These are phyloP conservation scores for Aspergillus brunneoviolaceus DNA, from an alignment of 2,329 filamentous ascomycete genomes.

Conservation along the genomic window DNA sequence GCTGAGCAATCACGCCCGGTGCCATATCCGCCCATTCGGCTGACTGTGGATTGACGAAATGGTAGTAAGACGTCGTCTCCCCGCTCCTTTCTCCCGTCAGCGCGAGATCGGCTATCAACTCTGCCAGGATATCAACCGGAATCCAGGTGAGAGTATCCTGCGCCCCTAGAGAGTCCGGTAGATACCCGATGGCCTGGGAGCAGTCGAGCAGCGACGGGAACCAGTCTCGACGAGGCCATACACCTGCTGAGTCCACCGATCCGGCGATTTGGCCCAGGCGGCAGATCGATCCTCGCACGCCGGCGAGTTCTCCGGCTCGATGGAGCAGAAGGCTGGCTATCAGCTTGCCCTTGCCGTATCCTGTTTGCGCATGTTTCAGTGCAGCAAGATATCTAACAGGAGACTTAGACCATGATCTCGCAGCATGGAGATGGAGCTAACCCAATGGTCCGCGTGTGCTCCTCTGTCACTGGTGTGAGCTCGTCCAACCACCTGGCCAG, in stretches of 20 bases:
- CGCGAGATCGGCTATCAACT: not conserved
- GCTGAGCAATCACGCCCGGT: too few relatives aligned
- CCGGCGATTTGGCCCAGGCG: constrained; percentile 8
- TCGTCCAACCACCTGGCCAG: too few relatives aligned
- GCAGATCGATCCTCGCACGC: not conserved
- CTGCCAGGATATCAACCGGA: constrained; percentile 10
- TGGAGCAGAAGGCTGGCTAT: constrained; percentile 11
- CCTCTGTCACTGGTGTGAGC: too few relatives aligned
- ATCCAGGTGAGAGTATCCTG: constrained; percentile 9
- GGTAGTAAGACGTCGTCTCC: constrained; percentile 1
- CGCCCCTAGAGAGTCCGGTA: constrained; percentile 3
- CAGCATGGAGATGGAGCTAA: too few relatives aligned
- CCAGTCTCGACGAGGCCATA: not conserved
- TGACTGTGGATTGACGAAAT: constrained; percentile 2
- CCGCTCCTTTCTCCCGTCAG: not conserved
- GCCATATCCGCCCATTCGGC: too few relatives aligned
- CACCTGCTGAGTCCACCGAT: not conserved
- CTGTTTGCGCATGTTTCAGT: not conserved
- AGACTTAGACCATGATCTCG: too few relatives aligned
- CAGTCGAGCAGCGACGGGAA: constrained; percentile 8
- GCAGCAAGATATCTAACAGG: not conserved
- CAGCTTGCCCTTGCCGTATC: constrained; percentile 13
- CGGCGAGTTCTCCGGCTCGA: not conserved
- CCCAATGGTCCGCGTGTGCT: too few relatives aligned
- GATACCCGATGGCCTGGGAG: not conserved